These are phyloP conservation scores for Beauveria rudraprayagi DNA, from an alignment of 2,329 filamentous ascomycete genomes.

Conservation along the genomic window DNA sequence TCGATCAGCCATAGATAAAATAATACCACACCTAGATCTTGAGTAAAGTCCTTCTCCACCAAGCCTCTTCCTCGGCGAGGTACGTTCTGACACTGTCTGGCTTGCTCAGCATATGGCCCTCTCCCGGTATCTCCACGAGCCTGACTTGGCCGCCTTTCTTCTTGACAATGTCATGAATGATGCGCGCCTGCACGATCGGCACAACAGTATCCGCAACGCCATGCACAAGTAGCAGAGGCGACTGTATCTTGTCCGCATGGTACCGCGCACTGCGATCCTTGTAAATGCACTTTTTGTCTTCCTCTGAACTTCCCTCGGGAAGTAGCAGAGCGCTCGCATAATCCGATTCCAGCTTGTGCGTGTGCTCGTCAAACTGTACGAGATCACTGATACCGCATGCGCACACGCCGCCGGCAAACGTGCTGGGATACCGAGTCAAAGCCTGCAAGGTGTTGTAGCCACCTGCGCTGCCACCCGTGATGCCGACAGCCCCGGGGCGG, in stretches of 20 bases:
- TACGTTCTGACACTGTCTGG: slow-evolving; percentile 31
- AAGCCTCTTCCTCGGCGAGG: slow-evolving; percentile 37
- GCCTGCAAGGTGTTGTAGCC: slow-evolving; percentile 46
- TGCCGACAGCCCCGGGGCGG: slow-evolving; percentile 32
- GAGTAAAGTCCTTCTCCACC: slow-evolving; percentile 37
- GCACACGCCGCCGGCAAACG: slow-evolving; percentile 42
- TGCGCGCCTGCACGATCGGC: slow-evolving; percentile 46
- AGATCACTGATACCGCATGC: slow-evolving; percentile 45
- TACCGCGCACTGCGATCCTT: slow-evolving; percentile 40
- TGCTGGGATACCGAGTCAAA: slow-evolving; percentile 35
- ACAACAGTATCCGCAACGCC: slow-evolving; percentile 50
- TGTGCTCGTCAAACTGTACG: slow-evolving; percentile 35
- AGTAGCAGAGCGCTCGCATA: slow-evolving; percentile 41
- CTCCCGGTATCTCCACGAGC: slow-evolving; percentile 38
- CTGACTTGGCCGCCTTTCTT: slow-evolving; percentile 34
- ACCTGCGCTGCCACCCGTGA: slow-evolving; percentile 43
- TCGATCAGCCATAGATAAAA: background rate
- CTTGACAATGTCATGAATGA: slow-evolving; percentile 40
- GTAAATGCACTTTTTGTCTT: slow-evolving; percentile 34
- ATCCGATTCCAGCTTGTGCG: slow-evolving; percentile 49
- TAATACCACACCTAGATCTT: background rate
- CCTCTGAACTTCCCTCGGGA: slow-evolving; percentile 22
- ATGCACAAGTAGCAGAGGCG: slow-evolving; percentile 48
- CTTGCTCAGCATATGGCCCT: slow-evolving; percentile 42
- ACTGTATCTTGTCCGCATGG: slow-evolving; percentile 37